phyloP scores from a whole-genome alignment of 78 protist genomes.

The Bodo saltans region DNA sequence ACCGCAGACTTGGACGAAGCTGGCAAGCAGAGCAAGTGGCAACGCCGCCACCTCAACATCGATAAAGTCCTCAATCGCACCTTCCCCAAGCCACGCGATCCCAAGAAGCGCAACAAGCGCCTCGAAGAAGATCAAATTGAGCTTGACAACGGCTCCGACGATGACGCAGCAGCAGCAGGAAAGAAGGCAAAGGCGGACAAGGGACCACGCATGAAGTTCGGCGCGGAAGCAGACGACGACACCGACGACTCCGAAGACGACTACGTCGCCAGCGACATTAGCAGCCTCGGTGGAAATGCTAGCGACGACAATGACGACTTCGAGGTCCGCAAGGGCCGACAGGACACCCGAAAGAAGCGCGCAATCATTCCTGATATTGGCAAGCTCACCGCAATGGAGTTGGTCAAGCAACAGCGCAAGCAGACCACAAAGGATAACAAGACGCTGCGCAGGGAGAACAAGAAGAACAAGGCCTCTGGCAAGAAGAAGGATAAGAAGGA shows the following conservation, averaged over 20 bases:
- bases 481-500: conserved; percentile 16
- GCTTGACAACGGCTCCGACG: not conserved
- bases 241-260: not conserved
- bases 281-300: not conserved
- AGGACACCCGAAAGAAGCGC: not conserved
- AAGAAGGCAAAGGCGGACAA: not conserved
- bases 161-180: not conserved
- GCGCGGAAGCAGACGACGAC: not conserved
- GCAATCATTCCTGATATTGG: not conserved
- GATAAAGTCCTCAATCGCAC: not conserved
- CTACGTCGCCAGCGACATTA: not conserved
- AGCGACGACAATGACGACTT: not conserved
- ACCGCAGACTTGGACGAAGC: not conserved
- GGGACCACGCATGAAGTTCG: not conserved
- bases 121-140: not conserved
- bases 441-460: not conserved
- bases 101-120: not conserved
- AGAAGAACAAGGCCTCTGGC: not conserved
- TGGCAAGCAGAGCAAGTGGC: not conserved
- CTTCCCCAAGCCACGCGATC: not conserved
- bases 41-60: not conserved
- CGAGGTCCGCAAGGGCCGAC: not conserved
- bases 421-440: conserved; percentile 8
- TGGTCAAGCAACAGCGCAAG: not conserved
- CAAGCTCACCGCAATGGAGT: not conserved